Evolutionary conservation across 345 rosid species (phyloP).

Genomic region (Eucalyptus victrix): DNA sequence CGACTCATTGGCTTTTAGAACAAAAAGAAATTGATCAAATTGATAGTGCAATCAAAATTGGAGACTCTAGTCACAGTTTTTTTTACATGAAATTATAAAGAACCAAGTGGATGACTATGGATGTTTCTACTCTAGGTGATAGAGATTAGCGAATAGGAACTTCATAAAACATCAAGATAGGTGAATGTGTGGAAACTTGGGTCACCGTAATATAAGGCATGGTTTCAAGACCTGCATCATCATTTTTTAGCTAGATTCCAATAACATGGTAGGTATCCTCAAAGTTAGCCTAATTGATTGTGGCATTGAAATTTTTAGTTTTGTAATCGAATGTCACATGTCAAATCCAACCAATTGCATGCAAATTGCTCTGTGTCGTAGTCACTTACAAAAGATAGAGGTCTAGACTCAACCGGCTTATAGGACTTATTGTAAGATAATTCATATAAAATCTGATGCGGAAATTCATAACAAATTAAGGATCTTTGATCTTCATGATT

Average conservation of each 20-base stretch:
- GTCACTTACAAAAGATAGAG: too few relatives aligned
- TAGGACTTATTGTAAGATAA: too few relatives aligned
- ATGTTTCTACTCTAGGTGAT: not conserved
- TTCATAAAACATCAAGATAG: not conserved
- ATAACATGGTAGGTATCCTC: not conserved
- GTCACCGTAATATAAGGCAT: not conserved
- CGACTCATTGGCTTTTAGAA: not conserved
- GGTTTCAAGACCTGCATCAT: too few relatives aligned
- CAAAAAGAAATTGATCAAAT: not conserved
- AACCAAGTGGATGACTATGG: not conserved
- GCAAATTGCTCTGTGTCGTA: too few relatives aligned
- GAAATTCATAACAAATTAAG: too few relatives aligned
- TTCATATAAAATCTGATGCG: too few relatives aligned
- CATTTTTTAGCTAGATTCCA: not conserved
- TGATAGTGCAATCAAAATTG: not conserved
- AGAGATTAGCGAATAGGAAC: not conserved
- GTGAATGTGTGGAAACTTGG: not conserved
- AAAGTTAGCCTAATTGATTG: too few relatives aligned
- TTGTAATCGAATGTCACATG: too few relatives aligned
- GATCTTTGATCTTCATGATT: too few relatives aligned
- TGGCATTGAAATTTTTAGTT: too few relatives aligned
- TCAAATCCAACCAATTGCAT: too few relatives aligned
- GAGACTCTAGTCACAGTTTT: fast-evolving
- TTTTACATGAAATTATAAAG: not conserved
- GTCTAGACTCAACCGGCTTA: too few relatives aligned